A percentile compares a stretch with the other conserved stretches of the same genome.
phyloP scores from a whole-genome alignment of 2,329 filamentous ascomycete genomes.

The Lachnellula occidentalis region DNA sequence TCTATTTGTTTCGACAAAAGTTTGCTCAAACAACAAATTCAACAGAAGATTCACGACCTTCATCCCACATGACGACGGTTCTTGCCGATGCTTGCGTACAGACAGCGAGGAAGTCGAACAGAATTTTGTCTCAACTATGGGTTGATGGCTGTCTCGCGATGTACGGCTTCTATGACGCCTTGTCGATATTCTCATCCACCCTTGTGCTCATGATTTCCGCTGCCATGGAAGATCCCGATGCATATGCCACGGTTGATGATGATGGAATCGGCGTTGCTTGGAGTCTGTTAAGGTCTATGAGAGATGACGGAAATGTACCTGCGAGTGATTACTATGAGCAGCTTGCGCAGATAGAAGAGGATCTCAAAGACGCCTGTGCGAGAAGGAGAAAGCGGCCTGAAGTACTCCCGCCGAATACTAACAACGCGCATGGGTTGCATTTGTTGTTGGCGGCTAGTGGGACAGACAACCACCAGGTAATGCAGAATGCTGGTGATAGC shows the following conservation, averaged over 20 bases:
- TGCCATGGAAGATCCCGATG: background rate
- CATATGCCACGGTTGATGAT: constrained; percentile 9
- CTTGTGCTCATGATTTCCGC: constrained; percentile 35
- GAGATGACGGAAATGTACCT: constrained; percentile 21
- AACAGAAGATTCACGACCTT: constrained; percentile 7
- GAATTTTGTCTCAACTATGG: constrained; percentile 34
- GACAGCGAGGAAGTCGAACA: constrained; percentile 34
- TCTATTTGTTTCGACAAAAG: constrained; percentile 33
- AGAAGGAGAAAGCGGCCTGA: background rate
- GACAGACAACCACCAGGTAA: background rate
- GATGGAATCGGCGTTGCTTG: constrained; percentile 19
- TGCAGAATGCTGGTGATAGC: background rate
- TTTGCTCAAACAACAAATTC: constrained; percentile 5
- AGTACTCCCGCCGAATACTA: background rate
- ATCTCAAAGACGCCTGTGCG: constrained; percentile 10
- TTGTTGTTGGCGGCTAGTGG: background rate
- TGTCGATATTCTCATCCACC: constrained; percentile 36
- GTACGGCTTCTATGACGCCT: constrained; percentile 36
- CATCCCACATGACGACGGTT: constrained; percentile 33
- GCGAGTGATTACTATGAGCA: constrained; percentile 21
- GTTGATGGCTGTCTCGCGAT: constrained; percentile 35
- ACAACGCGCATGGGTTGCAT: background rate
- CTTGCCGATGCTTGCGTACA: constrained; percentile 36
- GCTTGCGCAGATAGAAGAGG: constrained; percentile 10
- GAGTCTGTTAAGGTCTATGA: constrained; percentile 20